Conservation (phyloP, 495 filamentous ascomycete genomes). For the Tuber borchii region DNA sequence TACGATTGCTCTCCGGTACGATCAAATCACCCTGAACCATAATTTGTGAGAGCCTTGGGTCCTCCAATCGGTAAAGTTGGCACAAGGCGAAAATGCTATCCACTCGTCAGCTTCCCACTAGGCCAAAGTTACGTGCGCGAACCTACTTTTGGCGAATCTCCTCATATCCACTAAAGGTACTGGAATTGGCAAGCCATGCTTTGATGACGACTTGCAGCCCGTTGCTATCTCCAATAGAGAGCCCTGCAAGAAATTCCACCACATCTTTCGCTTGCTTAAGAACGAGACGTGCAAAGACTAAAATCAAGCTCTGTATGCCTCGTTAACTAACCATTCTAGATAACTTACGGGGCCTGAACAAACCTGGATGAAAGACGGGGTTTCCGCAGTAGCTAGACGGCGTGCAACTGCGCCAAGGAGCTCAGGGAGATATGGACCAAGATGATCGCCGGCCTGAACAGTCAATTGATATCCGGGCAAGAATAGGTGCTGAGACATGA, state of each 20-base stretch:
- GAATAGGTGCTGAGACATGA: not conserved
- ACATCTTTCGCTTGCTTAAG: slow-evolving; percentile 80
- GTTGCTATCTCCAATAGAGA: slow-evolving; percentile 65
- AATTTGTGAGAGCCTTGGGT: slow-evolving; percentile 69
- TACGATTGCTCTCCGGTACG: slow-evolving; percentile 68
- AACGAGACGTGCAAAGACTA: slow-evolving; percentile 88
- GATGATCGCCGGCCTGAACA: slow-evolving; percentile 54
- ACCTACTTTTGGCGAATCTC: slow-evolving; percentile 89
- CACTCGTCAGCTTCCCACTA: not conserved
- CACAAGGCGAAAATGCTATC: slow-evolving; percentile 78
- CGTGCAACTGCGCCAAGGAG: slow-evolving; percentile 88
- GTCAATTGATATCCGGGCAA: not conserved
- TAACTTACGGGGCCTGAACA: not conserved
- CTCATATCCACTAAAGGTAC: slow-evolving; percentile 93
- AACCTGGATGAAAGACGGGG: slow-evolving; percentile 73
- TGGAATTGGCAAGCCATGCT: slow-evolving; percentile 95
- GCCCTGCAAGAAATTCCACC: slow-evolving; percentile 78
- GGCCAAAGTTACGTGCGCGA: not conserved
- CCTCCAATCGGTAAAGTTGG: slow-evolving; percentile 78
- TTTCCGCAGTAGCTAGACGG: slow-evolving; percentile 68
- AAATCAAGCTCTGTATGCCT: slow-evolving; percentile 61
- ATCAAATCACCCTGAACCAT: slow-evolving; percentile 88
- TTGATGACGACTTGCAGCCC: slow-evolving; percentile 79
- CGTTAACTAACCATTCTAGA: not conserved
- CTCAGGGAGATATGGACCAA: slow-evolving; percentile 82